Evolutionary conservation across 495 filamentous ascomycete species (phyloP).

Genomic region (Penicillium verhagenii): DNA sequence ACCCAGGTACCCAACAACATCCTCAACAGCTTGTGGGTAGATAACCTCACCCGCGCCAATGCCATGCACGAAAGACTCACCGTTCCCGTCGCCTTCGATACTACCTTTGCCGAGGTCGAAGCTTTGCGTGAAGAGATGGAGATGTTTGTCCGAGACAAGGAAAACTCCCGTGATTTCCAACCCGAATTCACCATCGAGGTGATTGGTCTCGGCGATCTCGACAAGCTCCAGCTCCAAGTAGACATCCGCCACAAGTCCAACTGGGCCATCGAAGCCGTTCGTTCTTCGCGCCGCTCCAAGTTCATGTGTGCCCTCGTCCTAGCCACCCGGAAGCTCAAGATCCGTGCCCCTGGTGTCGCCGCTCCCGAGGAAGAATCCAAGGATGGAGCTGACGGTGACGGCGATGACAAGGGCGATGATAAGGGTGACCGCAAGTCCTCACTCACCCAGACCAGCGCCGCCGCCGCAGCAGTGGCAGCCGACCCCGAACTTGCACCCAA

Average conservation of each 20-base stretch:
- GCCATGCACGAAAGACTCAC: slow-evolving; percentile 87
- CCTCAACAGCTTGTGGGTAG: slow-evolving; percentile 86
- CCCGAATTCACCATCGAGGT: slow-evolving; percentile 76
- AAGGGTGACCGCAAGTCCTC: neutral
- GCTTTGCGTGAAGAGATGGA: slow-evolving; percentile 77
- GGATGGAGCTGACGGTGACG: slow-evolving; percentile 53
- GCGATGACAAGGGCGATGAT: slow-evolving; percentile 38
- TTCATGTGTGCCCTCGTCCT: slow-evolving; percentile 94
- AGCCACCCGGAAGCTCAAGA: slow-evolving; percentile 82
- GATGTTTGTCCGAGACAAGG: slow-evolving; percentile 76
- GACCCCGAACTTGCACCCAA: too few species aligned
- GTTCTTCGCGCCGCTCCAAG: slow-evolving; percentile 81
- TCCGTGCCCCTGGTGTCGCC: slow-evolving; percentile 77
- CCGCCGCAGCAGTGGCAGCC: slow-evolving; percentile 13
- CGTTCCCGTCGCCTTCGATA: slow-evolving; percentile 79
- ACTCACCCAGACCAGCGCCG: slow-evolving; percentile 8
- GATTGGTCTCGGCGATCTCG: slow-evolving; percentile 76
- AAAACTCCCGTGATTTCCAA: slow-evolving; percentile 91
- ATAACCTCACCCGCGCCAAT: slow-evolving; percentile 86
- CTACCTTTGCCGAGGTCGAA: slow-evolving; percentile 83
- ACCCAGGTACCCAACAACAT: slow-evolving; percentile 90
- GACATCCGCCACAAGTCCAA: slow-evolving; percentile 92
- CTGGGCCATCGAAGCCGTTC: slow-evolving; percentile 89
- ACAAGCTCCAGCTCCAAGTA: slow-evolving; percentile 79
- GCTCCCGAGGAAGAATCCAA: slow-evolving; percentile 62